Evolutionary conservation across 352 stramenopile genomes (phyloP), one percentile per base, ranked within the genome.

Genomic region (Blastocystis sp.): DNA sequence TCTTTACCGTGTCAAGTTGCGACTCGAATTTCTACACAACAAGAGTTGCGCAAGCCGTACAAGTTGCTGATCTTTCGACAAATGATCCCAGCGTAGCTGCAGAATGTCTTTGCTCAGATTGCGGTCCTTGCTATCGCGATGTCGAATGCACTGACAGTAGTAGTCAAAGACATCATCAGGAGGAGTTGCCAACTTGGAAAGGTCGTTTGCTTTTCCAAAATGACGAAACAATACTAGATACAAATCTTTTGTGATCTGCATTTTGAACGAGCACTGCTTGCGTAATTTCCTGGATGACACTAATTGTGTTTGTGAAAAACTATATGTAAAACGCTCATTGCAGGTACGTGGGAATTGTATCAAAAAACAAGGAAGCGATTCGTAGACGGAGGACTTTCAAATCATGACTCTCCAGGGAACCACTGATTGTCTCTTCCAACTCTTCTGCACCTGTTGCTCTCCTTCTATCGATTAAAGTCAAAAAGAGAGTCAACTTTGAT

Each of bases 81-180:
- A 23, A 13, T 29, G 37, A 26, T 53, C 41, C 64, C 64, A 76
- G 11, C 13, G n/a, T 37, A 37, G 7, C 3, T 56, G 29, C 29
- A 76, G 39, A 66, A 20, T 66, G 2, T n/a, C 23, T 37, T 23
- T 37, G 8, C 23, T 66, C 29, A 55, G 7, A 11, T 8, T 50
- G 37, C 34, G 29, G 6, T 76, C 37, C 9, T 34, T 50, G 4
- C 1, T 1, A 7, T 43, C 23, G 23, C n/a, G 23, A 9, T 45
- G 37, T 26, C 15, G 37, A 2, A 76, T 26, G 9, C 56, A 61
- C 34, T 80, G 41, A 26, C 43, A 80, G 34, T 50, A 80, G 23
- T 62, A 37, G 15, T 80, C 70, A 80, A 80, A 80, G 1, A 47
- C 70, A 62, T 80, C 70, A n/a, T 80, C 70, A 62, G 45, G 41